Evolutionary conservation across 1,284 basidiomycete genomes (phyloP), one percentile per base, ranked within the genome.

Genomic region (Pascua guehoae): DNA sequence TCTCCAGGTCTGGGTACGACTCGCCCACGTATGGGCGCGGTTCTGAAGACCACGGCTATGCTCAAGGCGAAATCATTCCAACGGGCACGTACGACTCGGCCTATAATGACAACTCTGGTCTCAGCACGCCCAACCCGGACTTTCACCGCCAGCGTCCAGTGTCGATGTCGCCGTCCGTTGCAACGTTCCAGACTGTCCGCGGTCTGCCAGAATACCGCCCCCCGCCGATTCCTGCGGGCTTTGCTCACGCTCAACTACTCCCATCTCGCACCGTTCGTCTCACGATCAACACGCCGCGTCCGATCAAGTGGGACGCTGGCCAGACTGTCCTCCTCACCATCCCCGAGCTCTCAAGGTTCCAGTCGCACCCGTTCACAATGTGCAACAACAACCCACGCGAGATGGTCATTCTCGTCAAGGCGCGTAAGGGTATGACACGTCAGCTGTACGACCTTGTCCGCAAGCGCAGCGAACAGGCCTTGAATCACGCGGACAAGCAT

Each of bases 311-410:
- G 88, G 81, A 84, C 5, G 86, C 90, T 0, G 91, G 91, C 5
- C 74, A 75, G 51, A 68, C 65, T 43, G 65, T 91, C 64, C 81
- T 88, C 18, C 81, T 93, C 58, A 84, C 81, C 57, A 79, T 91
- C 8, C 90, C 90, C 1, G 81, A 81, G 17, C 79, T 93, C 12
- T 85, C 86, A 8, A 80, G 79, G 46, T 80, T 86, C 70, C 83
- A 86, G 49, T 84, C 85, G 3, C 90, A 93, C 69, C 91, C 90
- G 1, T 93, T 91, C 75, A 91, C 91, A 0, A 85, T 86, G 58
- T 85, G 85, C 16, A 85, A 85, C 42, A 81, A 86, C 37, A 85
- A 84, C 68, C 84, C 88, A 60, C 59, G 63, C 44, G 84, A 85
- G 57, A 81, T 92, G 59, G 80, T 88, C 3, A 81, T 93, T 46